Evolutionary conservation across 768 basidiomycete genomes (phyloP), one percentile per base, ranked within the genome.

Genomic region (Boletus eberwhitei): DNA sequence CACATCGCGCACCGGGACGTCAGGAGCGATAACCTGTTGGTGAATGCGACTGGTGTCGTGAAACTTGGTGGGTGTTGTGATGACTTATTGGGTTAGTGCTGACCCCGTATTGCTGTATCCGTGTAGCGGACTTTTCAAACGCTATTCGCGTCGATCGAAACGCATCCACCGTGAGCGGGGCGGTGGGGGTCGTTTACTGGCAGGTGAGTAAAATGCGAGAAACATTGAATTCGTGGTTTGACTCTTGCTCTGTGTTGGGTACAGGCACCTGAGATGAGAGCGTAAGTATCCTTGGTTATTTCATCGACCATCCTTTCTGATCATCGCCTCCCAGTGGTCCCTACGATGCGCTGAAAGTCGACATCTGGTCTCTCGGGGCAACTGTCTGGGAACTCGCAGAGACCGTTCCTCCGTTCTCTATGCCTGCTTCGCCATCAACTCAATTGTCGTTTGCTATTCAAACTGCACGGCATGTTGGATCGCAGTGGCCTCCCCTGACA

Each of bases 381-480:
- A 92, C 90, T 0, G 78, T 88, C 0, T 91, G 90, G 90, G 90
- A 92, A 64, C 78, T 88, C 71, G 86, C 87, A 1, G 80, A 92
- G 64, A 81, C 84, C 7, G 76, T 81, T 48, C 90, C 90, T 5
- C 90, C 90, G 0, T 92, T 91, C 64, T 75, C 79, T 4, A 78
- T 82, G 42, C 61, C 65, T 19, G 54, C 59, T 17, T 67, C 67
- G 7, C 65, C 67, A 2, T 53, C 59, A 2, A 45, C 50, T 1
- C 59, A 56, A 32, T 41, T 48, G 12, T 44, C 59, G n/a, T 69
- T 68, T 22, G 51, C 53, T 52, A 74, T 79, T 0, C 77, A 82
- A 49, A 76, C 81, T 54, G 54, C 71, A 6, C 61, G 62, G 11
- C 66, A 73, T 26, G 64, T 88, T 12, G 77, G 75, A 8, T 77